These are phyloP conservation scores for Diaporthe velutina DNA, from an alignment of 2,329 filamentous ascomycete genomes.

Conservation along the genomic window DNA sequence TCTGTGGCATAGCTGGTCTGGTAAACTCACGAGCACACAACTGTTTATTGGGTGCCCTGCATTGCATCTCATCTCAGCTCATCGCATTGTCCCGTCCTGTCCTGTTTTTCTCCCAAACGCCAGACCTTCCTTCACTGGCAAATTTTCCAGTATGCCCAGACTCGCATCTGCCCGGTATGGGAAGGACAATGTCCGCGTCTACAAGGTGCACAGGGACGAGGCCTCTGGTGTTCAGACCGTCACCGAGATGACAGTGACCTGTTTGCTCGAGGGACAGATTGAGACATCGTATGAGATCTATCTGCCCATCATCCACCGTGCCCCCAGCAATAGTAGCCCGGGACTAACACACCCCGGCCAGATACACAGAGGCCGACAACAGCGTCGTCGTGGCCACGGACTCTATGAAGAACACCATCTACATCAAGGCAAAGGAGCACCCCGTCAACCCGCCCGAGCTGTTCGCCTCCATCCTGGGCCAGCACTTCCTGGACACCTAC, in stretches of 20 bases:
- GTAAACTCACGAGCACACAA: not conserved
- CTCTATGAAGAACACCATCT: slow-evolving; percentile 97
- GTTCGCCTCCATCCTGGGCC: slow-evolving; percentile 85
- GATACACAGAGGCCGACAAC: slow-evolving; percentile 95
- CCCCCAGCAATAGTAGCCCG: slow-evolving; percentile 13
- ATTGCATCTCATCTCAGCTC: not conserved
- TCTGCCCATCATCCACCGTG: no score
- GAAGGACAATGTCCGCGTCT: slow-evolving; percentile 98
- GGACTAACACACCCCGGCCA: slow-evolving; percentile 51
- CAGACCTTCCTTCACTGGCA: not conserved
- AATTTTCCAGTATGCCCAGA: slow-evolving; percentile 60
- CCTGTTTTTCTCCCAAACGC: not conserved
- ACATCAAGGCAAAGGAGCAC: slow-evolving; percentile 94
- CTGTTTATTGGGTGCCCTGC: slow-evolving; percentile 1
- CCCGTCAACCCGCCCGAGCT: slow-evolving; percentile 94
- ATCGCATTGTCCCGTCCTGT: no score
- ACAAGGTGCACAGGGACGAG: slow-evolving; percentile 89
- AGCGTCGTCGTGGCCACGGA: slow-evolving; percentile 95
- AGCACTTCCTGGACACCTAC: slow-evolving; percentile 92
- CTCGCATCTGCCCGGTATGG: slow-evolving; percentile 80
- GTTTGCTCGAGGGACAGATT: slow-evolving; percentile 93
- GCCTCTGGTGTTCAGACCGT: slow-evolving; percentile 85
- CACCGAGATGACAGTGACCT: slow-evolving; percentile 94
- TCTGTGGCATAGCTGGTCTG: slow-evolving; percentile 1
- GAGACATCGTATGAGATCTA: slow-evolving; percentile 75